Conservation (phyloP, 306 rosid genomes). For the Lathyrus aphaca region DNA sequence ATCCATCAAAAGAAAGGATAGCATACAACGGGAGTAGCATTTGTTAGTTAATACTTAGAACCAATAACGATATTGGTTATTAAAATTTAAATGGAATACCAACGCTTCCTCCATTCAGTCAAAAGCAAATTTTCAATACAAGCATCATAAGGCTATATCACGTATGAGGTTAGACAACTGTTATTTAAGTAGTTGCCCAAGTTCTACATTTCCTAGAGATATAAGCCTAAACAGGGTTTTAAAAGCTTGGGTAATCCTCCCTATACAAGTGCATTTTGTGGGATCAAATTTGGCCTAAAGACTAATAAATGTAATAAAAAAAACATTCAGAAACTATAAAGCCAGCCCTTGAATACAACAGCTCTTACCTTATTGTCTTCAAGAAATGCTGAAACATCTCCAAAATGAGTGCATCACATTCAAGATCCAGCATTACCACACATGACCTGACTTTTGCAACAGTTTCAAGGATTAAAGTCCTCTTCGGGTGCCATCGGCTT, state of each 20-base stretch:
- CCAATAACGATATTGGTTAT: neutral
- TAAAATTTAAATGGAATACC: constrained; percentile 7
- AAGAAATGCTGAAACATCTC: constrained; percentile 95
- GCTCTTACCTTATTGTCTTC: constrained; percentile 65
- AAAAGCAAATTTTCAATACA: constrained; percentile 32
- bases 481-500: constrained; percentile 70
- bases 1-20: neutral
- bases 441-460: constrained; percentile 92
- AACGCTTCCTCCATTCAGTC: constrained; percentile 10
- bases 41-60: constrained; percentile 16
- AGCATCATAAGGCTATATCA: constrained; percentile 5
- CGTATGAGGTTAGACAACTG: neutral
- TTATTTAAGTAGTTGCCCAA: neutral
- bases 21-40: constrained; percentile 1
- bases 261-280: neutral
- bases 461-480: constrained; percentile 73
- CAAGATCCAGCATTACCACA: constrained; percentile 95
- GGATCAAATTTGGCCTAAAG: neutral
- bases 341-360: constrained; percentile 34
- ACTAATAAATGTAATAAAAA: constrained; percentile 5
- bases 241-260: neutral
- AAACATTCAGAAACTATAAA: neutral
- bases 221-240: neutral
- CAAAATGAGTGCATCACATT: constrained; percentile 80
- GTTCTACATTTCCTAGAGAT: neutral